Percentiles rank a stretch among this genome's conserved stretches.
Evolutionary conservation across 176 grass and related monocot species (phyloP).

Genomic region (Triticum timopheevii): DNA sequence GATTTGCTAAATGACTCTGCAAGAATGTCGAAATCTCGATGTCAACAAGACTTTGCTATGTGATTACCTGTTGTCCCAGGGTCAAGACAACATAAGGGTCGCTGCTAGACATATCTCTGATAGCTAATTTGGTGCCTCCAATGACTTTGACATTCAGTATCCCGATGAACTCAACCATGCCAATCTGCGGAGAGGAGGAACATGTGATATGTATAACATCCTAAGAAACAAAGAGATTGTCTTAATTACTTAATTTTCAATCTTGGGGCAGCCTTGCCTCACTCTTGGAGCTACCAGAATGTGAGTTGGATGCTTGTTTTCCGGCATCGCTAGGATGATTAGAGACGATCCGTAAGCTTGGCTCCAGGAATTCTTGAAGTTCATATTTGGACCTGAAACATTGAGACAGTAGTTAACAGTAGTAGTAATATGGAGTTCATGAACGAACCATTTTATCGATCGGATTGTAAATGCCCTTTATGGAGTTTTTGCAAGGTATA

Average conservation of each 20-base stretch:
- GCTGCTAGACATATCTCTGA: constrained; percentile 75
- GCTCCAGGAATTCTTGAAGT: constrained; percentile 75
- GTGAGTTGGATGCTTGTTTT: constrained; percentile 27
- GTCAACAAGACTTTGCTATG: not conserved
- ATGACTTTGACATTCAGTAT: constrained; percentile 72
- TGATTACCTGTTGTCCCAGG: constrained; percentile 62
- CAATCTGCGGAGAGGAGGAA: constrained; percentile 32
- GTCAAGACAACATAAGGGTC: constrained; percentile 76
- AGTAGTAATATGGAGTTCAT: not conserved
- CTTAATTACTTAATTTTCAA: not conserved
- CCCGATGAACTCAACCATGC: constrained; percentile 63
- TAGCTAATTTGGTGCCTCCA: constrained; percentile 68
- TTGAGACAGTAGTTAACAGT: not conserved
- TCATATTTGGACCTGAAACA: constrained; percentile 78
- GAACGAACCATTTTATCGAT: not conserved
- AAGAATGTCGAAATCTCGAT: not conserved
- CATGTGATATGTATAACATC: not conserved
- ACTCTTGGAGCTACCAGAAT: constrained; percentile 57
- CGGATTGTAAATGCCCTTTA: not conserved
- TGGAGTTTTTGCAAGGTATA: not conserved
- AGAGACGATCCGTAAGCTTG: constrained; percentile 72
- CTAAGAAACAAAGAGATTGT: not conserved
- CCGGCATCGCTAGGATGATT: constrained; percentile 13
- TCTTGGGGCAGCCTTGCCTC: constrained; percentile 21
- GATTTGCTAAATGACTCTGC: not conserved